Conservation (phyloP, 306 rosid genomes). For the Hippophae gyantsensis region DNA sequence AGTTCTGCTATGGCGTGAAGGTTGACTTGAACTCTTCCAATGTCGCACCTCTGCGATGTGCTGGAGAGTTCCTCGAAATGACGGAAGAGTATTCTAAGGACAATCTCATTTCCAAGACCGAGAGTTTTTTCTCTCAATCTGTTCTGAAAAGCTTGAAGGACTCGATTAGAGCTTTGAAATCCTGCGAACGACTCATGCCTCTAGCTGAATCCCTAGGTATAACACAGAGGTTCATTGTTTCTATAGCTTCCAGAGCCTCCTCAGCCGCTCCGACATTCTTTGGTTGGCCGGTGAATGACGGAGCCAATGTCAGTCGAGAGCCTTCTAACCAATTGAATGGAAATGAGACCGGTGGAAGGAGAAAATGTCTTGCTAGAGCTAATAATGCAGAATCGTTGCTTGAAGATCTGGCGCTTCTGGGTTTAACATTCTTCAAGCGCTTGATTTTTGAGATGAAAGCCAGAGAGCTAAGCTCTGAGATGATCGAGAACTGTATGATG, state of each 20-base stretch:
- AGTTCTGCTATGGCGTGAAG: constrained; percentile 91
- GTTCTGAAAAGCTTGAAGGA: constrained; percentile 67
- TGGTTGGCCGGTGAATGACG: constrained; percentile 74
- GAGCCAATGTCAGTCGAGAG: constrained; percentile 13
- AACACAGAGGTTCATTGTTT: constrained; percentile 53
- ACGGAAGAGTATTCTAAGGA: constrained; percentile 79
- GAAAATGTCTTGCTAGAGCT: constrained; percentile 29
- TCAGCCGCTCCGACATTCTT: constrained; percentile 61
- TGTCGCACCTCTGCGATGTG: constrained; percentile 86
- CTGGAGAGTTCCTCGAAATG: constrained; percentile 90
- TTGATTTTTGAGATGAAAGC: constrained; percentile 52
- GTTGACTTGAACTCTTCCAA: constrained; percentile 61
- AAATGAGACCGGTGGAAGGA: constrained; percentile 43
- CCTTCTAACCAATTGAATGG: constrained; percentile 55
- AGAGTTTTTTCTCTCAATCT: constrained; percentile 50
- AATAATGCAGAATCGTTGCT: constrained; percentile 51
- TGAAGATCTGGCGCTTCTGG: constrained; percentile 59
- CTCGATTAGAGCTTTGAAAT: constrained; percentile 59
- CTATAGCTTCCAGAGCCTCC: constrained; percentile 52
- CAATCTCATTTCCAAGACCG: constrained; percentile 80
- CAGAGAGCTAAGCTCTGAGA: constrained; percentile 44
- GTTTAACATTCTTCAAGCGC: constrained; percentile 57
- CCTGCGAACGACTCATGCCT: constrained; percentile 64
- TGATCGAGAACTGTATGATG: constrained; percentile 69
- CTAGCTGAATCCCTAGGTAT: constrained; percentile 53